Percentiles rank a stretch among this genome's conserved stretches.
phyloP scores from a whole-genome alignment of 768 basidiomycete genomes.

The Cystofilobasidium bisporidii region DNA sequence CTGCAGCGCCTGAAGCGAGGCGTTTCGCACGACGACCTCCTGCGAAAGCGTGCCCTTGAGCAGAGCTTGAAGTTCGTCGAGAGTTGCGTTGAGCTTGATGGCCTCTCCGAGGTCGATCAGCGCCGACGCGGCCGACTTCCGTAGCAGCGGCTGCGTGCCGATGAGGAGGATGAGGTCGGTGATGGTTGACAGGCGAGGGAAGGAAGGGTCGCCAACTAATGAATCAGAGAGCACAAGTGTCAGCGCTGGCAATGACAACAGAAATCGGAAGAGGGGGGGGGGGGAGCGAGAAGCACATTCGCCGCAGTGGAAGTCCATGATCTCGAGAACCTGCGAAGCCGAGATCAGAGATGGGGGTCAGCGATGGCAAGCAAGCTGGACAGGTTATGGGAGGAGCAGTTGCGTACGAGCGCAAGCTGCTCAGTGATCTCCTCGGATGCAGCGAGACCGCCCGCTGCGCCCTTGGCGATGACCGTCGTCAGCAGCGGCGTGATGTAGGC shows the following conservation, averaged over 20 bases:
- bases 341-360: conserved; percentile 42
- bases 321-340: conserved; percentile 44
- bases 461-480: conserved; percentile 54
- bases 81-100: conserved; percentile 55
- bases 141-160: conserved; percentile 63
- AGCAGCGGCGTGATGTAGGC: conserved; percentile 70
- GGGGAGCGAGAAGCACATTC: conserved; percentile 61
- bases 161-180: conserved; percentile 63
- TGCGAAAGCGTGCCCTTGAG: conserved; percentile 68
- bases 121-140: conserved; percentile 70
- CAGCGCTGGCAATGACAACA: no score
- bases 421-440: conserved; percentile 63
- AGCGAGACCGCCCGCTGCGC: conserved; percentile 57
- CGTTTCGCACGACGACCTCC: conserved; percentile 76
- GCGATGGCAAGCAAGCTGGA: conserved; percentile 46
- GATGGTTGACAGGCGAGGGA: conserved; percentile 64
- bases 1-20: conserved; percentile 83
- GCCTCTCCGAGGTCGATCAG: conserved; percentile 73
- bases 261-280: background rate
- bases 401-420: conserved; percentile 59
- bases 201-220: conserved; percentile 64
- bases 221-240: no score
- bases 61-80: conserved; percentile 56
- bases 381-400: no score
- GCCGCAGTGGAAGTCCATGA: conserved; percentile 44